phyloP scores from a whole-genome alignment of 2,329 filamentous ascomycete genomes.

The Moelleriella libera region DNA sequence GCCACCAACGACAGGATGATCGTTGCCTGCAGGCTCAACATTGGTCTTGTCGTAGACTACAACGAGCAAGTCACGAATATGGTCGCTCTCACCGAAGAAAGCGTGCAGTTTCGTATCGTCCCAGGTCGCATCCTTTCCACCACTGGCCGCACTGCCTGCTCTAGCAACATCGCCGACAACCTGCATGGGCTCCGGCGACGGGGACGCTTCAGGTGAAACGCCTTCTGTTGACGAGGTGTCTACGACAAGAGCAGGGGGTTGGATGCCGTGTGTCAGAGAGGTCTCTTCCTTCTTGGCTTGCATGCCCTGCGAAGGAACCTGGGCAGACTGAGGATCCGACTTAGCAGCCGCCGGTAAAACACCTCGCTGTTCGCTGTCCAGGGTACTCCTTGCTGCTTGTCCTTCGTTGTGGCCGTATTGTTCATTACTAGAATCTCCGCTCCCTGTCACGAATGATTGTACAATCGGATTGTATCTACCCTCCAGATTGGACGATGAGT shows the following conservation, averaged over 20 bases:
- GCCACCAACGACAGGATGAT: constrained; percentile 70
- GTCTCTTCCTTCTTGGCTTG: not conserved
- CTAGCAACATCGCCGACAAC: constrained; percentile 23
- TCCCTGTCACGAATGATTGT: constrained; percentile 7
- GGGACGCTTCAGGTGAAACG: constrained; percentile 47
- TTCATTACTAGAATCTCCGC: not conserved
- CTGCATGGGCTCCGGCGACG: constrained; percentile 46
- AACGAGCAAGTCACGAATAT: constrained; percentile 78
- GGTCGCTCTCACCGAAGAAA: constrained; percentile 81
- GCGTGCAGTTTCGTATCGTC: constrained; percentile 73
- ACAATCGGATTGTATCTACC: constrained; percentile 23
- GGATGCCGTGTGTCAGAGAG: constrained; percentile 22
- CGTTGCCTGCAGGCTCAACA: constrained; percentile 61
- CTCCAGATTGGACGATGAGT: constrained; percentile 53
- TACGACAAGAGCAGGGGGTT: constrained; percentile 52
- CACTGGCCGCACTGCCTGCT: constrained; percentile 21
- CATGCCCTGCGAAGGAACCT: constrained; percentile 10
- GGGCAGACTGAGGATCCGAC: not conserved
- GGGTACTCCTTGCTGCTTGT: not conserved
- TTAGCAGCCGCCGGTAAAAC: not conserved
- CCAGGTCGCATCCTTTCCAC: constrained; percentile 45
- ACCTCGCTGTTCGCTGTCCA: not conserved
- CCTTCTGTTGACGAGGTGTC: constrained; percentile 61
- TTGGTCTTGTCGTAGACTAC: constrained; percentile 89
- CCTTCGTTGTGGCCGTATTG: not conserved